These are phyloP conservation scores for Ochromonas danica DNA, from an alignment of 108 stramenopile genomes.

Conservation along the genomic window DNA sequence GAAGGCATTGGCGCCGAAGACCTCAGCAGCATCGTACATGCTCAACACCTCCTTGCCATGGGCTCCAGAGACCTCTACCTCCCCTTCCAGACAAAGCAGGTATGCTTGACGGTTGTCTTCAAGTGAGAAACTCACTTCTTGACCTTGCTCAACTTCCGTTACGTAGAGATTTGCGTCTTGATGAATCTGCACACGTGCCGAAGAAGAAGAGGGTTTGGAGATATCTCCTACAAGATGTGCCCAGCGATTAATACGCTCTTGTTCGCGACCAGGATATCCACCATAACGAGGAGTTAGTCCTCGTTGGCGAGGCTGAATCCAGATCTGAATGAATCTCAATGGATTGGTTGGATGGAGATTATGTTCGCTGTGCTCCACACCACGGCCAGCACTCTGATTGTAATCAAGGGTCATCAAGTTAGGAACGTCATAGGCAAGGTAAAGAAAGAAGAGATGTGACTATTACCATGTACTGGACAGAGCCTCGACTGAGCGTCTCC, in stretches of 20 bases:
- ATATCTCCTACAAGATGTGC: conserved; percentile 21
- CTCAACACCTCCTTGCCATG: conserved; percentile 1
- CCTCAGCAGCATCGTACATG: conserved; percentile 36
- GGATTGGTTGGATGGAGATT: conserved; percentile 60
- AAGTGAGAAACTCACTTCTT: conserved; percentile 44
- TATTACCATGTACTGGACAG: conserved; percentile 67
- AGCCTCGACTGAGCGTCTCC: conserved; percentile 66
- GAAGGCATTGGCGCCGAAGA: conserved; percentile 9
- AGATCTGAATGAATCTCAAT: conserved; percentile 75
- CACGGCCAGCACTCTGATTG: conserved; percentile 69
- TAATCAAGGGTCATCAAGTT: not conserved
- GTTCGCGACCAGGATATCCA: not conserved
- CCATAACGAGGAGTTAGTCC: conserved; percentile 66
- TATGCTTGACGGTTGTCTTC: conserved; percentile 64
- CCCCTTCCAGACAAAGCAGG: conserved; percentile 69
- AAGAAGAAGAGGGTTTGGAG: not conserved
- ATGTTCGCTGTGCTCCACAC: conserved; percentile 68
- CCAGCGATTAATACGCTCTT: not conserved
- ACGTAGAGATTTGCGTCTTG: conserved; percentile 68
- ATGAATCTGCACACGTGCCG: conserved; percentile 56
- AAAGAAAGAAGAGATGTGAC: too few relatives aligned
- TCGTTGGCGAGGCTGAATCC: conserved; percentile 62
- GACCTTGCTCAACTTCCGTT: conserved; percentile 60
- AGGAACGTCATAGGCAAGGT: not conserved
- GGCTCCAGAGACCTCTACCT: not conserved